phyloP scores from a whole-genome alignment of 495 filamentous ascomycete species.

The Daldinia childiae region DNA sequence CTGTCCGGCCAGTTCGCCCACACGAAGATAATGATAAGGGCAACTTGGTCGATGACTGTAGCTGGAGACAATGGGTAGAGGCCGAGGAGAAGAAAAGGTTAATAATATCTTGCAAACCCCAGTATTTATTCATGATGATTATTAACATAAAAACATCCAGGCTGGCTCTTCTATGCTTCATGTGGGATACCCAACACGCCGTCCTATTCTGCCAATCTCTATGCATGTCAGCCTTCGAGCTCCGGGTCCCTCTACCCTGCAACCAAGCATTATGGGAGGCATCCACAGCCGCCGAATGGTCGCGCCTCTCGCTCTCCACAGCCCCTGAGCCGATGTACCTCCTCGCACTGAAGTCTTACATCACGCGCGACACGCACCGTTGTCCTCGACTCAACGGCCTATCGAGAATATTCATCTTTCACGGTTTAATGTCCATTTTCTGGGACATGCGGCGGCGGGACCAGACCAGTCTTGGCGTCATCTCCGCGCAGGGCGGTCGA shows the following conservation, averaged over 20 bases:
- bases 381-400: conserved; percentile 57
- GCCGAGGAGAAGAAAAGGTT: conserved; percentile 64
- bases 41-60: conserved; percentile 44
- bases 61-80: conserved; percentile 61
- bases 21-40: conserved; percentile 26
- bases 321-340: conserved; percentile 53
- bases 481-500: conserved; percentile 53
- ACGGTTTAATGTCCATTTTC: conserved; percentile 65
- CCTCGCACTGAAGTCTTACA: conserved; percentile 61
- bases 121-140: background rate
- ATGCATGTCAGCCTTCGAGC: conserved; percentile 67
- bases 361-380: conserved; percentile 49
- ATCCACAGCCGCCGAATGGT: conserved; percentile 58
- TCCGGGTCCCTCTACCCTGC: conserved; percentile 60
- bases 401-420: conserved; percentile 59
- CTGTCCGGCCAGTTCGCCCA: conserved; percentile 45
- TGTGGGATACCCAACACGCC: conserved; percentile 68
- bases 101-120: conserved; percentile 4
- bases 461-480: conserved; percentile 58
- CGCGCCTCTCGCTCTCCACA: conserved; percentile 47
- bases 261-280: conserved; percentile 62
- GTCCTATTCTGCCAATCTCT: conserved; percentile 66
- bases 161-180: conserved; percentile 64
- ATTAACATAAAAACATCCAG: conserved; percentile 31
- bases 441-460: conserved; percentile 66